A percentile compares a stretch with the other conserved stretches of the same genome.
These are phyloP conservation scores for Colletotrichum godetiae DNA, from an alignment of 2,329 filamentous ascomycete genomes.

Conservation along the genomic window DNA sequence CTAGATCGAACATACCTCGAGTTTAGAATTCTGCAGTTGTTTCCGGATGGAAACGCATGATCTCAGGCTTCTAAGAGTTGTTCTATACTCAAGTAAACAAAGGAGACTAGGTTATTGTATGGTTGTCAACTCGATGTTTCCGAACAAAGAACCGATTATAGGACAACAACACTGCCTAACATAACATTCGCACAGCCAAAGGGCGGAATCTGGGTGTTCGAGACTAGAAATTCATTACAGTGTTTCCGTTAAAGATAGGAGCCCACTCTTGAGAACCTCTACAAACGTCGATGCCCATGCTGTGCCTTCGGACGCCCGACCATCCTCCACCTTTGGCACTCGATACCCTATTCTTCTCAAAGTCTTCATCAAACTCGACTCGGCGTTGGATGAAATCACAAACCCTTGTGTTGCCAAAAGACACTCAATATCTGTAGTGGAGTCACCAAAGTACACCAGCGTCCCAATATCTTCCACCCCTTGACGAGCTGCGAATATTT, in stretches of 20 bases:
- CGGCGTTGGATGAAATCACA: constrained; percentile 53
- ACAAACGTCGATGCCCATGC: constrained; percentile 45
- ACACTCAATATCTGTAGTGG: constrained; percentile 67
- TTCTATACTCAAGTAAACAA: background rate
- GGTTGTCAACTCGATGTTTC: background rate
- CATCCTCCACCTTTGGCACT: constrained; percentile 42
- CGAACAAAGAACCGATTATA: background rate
- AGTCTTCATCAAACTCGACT: constrained; percentile 38
- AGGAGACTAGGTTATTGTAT: background rate
- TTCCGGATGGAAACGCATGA: background rate
- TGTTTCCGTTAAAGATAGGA: background rate
- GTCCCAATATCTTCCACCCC: constrained; percentile 33
- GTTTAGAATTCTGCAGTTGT: background rate
- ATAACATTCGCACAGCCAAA: background rate
- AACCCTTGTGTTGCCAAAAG: constrained; percentile 58
- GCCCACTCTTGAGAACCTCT: constrained; percentile 37
- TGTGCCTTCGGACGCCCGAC: constrained; percentile 39
- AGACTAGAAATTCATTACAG: background rate
- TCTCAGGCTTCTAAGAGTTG: background rate
- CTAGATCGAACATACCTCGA: background rate
- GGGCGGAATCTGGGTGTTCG: background rate
- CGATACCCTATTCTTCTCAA: constrained; percentile 45
- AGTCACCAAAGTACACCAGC: constrained; percentile 69
- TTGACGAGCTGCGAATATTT: constrained; percentile 41
- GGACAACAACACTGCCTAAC: background rate